phyloP scores from a whole-genome alignment of 768 basidiomycete species.

The Panellus pusillus region DNA sequence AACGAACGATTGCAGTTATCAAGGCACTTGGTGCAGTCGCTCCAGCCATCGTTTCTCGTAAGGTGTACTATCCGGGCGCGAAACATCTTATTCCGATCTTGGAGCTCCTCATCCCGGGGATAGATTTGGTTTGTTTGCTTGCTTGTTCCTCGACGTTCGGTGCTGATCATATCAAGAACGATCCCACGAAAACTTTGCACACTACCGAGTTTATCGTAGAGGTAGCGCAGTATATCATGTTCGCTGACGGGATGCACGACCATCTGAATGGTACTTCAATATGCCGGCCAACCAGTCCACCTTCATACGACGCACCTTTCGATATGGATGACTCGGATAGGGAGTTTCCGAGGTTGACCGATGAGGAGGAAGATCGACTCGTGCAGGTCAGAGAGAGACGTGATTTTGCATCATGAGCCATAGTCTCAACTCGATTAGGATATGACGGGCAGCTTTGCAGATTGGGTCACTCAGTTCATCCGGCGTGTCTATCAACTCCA shows the following conservation, averaged over 20 bases:
- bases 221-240: conserved; percentile 72
- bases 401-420: background rate
- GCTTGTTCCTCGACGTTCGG: background rate
- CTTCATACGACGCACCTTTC: conserved; percentile 34
- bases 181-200: conserved; percentile 75
- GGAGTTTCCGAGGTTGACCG: conserved; percentile 41
- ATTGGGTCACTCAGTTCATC: conserved; percentile 83
- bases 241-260: conserved; percentile 39
- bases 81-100: conserved; percentile 80
- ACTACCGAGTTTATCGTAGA: conserved; percentile 76
- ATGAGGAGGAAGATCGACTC: conserved; percentile 70
- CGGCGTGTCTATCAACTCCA: conserved; percentile 76
- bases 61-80: conserved; percentile 78
- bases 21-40: conserved; percentile 82
- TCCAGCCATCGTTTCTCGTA: conserved; percentile 75
- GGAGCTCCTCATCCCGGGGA: conserved; percentile 80
- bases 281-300: conserved; percentile 27
- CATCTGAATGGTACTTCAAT: conserved; percentile 36
- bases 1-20: conserved; percentile 82
- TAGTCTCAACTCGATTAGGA: conserved; percentile 35
- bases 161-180: conserved; percentile 43
- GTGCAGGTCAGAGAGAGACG: conserved; percentile 42
- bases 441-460: conserved; percentile 72
- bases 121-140: conserved; percentile 67
- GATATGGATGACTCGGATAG: conserved; percentile 37